Percentiles rank a stretch among this genome's conserved stretches.
Conservation (phyloP, 2,329 filamentous ascomycete species). For the Talaromyces sp. region DNA sequence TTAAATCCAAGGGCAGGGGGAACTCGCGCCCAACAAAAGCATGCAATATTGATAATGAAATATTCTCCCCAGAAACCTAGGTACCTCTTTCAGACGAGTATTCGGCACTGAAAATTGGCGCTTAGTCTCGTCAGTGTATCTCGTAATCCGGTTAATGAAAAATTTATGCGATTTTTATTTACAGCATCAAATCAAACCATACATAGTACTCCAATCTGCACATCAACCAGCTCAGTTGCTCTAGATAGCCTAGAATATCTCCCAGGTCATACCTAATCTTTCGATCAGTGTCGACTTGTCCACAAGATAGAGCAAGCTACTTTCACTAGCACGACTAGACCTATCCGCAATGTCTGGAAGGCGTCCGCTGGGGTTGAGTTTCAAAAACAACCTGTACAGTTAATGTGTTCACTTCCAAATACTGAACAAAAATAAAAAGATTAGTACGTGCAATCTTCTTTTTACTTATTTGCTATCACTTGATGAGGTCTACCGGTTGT, state of each 20-base stretch:
- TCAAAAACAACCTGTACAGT: slow-evolving; percentile 38
- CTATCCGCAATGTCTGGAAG: slow-evolving; percentile 44
- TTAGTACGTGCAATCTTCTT: slow-evolving; percentile 25
- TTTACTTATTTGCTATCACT: slow-evolving; percentile 28
- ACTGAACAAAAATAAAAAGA: too few relatives aligned
- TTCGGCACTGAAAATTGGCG: slow-evolving; percentile 45
- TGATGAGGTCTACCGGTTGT: slow-evolving; percentile 32
- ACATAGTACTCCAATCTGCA: slow-evolving; percentile 25
- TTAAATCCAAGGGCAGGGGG: slow-evolving; percentile 24
- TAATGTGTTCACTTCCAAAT: neutral
- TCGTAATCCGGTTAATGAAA: slow-evolving; percentile 25
- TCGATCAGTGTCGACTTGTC: slow-evolving; percentile 38
- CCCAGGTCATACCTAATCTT: slow-evolving; percentile 41
- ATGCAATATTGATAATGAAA: slow-evolving; percentile 45
- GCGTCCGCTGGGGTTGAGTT: slow-evolving; percentile 47
- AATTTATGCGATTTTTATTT: slow-evolving; percentile 26
- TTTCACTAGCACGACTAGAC: slow-evolving; percentile 38
- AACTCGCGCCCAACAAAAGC: slow-evolving; percentile 38
- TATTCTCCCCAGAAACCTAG: slow-evolving; percentile 46
- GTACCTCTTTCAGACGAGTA: slow-evolving; percentile 29
- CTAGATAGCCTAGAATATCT: slow-evolving; percentile 35
- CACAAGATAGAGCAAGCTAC: slow-evolving; percentile 43
- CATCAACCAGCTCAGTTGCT: slow-evolving; percentile 42
- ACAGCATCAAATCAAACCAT: slow-evolving; percentile 30
- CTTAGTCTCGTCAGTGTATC: slow-evolving; percentile 47